Evolutionary conservation across 768 basidiomycete species (phyloP), one percentile per base, ranked within the genome.

Genomic region (Rubroboletus pulcherrimus): DNA sequence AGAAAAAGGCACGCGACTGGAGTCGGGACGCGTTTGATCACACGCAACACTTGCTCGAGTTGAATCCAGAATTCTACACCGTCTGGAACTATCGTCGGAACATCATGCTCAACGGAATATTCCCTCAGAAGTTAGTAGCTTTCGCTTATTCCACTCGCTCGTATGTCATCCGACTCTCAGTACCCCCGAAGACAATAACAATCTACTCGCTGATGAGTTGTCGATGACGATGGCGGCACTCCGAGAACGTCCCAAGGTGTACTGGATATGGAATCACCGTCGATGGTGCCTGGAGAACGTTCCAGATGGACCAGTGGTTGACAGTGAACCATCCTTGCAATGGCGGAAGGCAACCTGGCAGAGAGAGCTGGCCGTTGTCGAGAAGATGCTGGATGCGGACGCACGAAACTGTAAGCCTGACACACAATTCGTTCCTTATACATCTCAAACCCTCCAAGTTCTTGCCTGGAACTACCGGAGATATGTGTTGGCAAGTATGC

Each of bases 251-350:
- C 97, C 97, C 14, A 99, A 98, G 68, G 87, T 97, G 19, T 99
- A 99, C 69, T 93, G 91, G 87, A 93, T 98, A 63, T 99, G 97
- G 97, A 98, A 94, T 67, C 94, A 99, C 65, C 84, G 97, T 38
- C 78, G 86, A 63, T 98, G 97, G 97, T 95, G 95, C 66, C 81
- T 99, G 2, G 87, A 89, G 68, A 83, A 87, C 51, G 81, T 96
- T 11, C 95, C 96, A 0, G 76, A 80, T 50, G 89, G 86, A 1
- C 91, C 92, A 0, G 76, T 74, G 30, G 63, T 69, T 2, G 73
- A 75, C 46, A 72, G 70, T 0, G 71, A 69, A 2, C 77, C 82
- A 51, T 65, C 71, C 10, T 62, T 79, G 47, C 80, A 77, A n/a
- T 98, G 94, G 95, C 85, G 81, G 63, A 83, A 81, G 61, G 74